Evolutionary conservation across 23 red algal genomes (phyloP), one percentile per base, ranked within the genome.

Genomic region (Gracilaria domingensis): DNA sequence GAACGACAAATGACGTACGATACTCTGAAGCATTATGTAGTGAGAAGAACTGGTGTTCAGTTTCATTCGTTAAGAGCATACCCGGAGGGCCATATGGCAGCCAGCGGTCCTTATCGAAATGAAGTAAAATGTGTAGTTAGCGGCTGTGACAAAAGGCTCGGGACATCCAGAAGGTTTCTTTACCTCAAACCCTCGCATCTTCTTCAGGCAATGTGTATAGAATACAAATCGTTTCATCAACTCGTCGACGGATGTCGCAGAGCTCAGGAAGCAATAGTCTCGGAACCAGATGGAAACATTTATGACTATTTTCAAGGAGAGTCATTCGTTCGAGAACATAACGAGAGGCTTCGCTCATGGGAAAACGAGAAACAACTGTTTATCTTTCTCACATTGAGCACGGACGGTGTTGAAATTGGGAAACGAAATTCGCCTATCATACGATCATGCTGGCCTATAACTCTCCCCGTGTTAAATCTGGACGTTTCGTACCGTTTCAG

Each of bases 1-100:
- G 42, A 45, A 45, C n/a, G n/a, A n/a, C n/a, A n/a, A n/a, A n/a
- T n/a, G n/a, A n/a, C n/a, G n/a, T n/a, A n/a, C n/a, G n/a, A n/a
- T n/a, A n/a, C n/a, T n/a, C n/a, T n/a, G n/a, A n/a, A n/a, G n/a
- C n/a, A n/a, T n/a, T n/a, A n/a, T n/a, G n/a, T n/a, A n/a, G n/a
- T n/a, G n/a, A n/a, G n/a, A n/a, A n/a, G 60, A 66, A 66, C 60
- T 66, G 60, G 60, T 16, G n/a, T 66, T 66, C n/a, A 66, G 8
- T 7, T 66, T 9, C 60, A 66, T 9, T 66, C 60, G 9, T 16
- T 23, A 8, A 66, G 24, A 66, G 60, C 7, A 9, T 77, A 33
- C 24, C 71, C 71, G 11, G 71, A 77, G 5, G 71, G 71, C 8
- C 71, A 77, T 33, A 77, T 77, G 71, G 71, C 45, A 16, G 71